Base-by-base conservation (phyloP, 164 flowering plant species). In the Chloranthus sessilifolius region DNA sequence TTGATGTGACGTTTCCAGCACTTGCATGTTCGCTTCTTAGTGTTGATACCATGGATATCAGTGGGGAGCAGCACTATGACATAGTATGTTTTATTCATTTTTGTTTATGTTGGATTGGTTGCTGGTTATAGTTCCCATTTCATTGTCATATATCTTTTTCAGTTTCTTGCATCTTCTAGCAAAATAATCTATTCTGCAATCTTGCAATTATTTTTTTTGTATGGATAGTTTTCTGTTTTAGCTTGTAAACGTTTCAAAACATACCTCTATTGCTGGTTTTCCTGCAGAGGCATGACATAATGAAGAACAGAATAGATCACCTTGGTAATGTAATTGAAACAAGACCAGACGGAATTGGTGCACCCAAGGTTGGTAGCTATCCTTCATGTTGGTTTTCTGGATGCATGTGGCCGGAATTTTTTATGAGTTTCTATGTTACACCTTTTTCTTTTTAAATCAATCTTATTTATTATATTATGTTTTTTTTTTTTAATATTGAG, bases 51-150 rank as follows among this genome's bases (percentile, higher is more conserved):
- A 75, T 82, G 81, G 89, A 85, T 68, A 80, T 85, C 47, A 85
- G 87, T 38, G 89, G 95, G 52, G 95, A 82, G 73, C 87, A 77
- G 46, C 95, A 85, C 54, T 67, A 71, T 63, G 85, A 85, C 56
- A 72, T 85, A 10, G 95, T 85, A 77, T 35, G 78, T 58, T 20
- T 34, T 15, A 20, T 55, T 14, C 15, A 11, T 19, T 48, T 36
- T 34, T n/a, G n/a, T n/a, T n/a, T n/a, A n/a, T n/a, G n/a, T n/a
- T n/a, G n/a, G n/a, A n/a, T n/a, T n/a, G n/a, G n/a, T n/a, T n/a
- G n/a, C n/a, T n/a, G n/a, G n/a, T n/a, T n/a, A n/a, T n/a, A n/a
- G n/a, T n/a, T n/a, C n/a, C n/a, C n/a, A n/a, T n/a, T n/a, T n/a
- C n/a, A n/a, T n/a, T n/a, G n/a, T n/a, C n/a, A n/a, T n/a, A n/a